Conservation (phyloP, 75 land plant species). For the Azolla pinnata region DNA sequence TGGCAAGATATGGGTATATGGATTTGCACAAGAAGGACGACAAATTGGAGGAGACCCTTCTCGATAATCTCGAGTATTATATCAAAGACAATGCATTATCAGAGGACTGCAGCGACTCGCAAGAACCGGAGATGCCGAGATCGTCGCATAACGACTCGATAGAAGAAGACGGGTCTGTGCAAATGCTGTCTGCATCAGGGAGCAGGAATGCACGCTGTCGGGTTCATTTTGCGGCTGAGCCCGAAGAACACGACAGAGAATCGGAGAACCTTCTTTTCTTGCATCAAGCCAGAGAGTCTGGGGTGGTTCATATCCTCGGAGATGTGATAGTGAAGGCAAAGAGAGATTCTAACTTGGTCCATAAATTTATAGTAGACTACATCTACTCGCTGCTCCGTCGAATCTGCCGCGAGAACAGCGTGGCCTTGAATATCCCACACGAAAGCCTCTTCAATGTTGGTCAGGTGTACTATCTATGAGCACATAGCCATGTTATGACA, state of each 20-base stretch:
- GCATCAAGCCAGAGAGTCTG: constrained; percentile 52
- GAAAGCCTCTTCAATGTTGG: constrained; percentile 78
- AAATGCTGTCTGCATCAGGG: background rate
- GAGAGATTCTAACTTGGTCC: constrained; percentile 43
- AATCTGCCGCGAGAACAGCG: constrained; percentile 73
- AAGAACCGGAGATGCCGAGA: constrained; percentile 4
- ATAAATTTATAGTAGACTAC: constrained; percentile 63
- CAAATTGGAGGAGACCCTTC: constrained; percentile 65
- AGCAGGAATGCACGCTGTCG: background rate
- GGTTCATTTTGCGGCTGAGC: background rate
- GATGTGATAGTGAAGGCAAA: constrained; percentile 66
- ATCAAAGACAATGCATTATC: constrained; percentile 34
- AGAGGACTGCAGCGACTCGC: constrained; percentile 4
- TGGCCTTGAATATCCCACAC: constrained; percentile 70
- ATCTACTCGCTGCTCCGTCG: constrained; percentile 70
- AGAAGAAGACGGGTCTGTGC: background rate
- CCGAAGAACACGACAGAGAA: constrained; percentile 15
- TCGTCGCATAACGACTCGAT: background rate
- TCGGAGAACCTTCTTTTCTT: constrained; percentile 49
- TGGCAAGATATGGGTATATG: constrained; percentile 76
- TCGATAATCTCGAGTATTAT: constrained; percentile 39
- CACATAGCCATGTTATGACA: no score
- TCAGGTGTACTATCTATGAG: constrained; percentile 68
- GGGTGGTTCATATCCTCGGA: constrained; percentile 81
- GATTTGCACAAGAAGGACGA: constrained; percentile 83